A percentile compares a stretch with the other conserved stretches of the same genome.
Evolutionary conservation across 768 basidiomycete species (phyloP).

Genomic region (Russula vinacea): DNA sequence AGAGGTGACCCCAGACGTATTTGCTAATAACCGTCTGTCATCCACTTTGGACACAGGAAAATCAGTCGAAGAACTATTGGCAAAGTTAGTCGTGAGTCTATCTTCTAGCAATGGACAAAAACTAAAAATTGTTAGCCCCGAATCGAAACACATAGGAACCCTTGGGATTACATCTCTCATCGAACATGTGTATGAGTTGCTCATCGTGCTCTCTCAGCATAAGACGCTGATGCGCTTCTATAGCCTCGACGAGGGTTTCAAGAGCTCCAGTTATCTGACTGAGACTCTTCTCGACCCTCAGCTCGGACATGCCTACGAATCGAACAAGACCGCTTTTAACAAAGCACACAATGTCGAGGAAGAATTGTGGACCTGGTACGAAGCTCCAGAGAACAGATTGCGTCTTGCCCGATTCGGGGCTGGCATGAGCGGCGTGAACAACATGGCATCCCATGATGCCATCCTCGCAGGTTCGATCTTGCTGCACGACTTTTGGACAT

Average conservation of each 20-base stretch:
- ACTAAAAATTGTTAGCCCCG: slow-evolving; percentile 9
- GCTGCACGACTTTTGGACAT: not conserved
- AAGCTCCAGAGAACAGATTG: slow-evolving; percentile 15
- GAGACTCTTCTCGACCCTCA: slow-evolving; percentile 31
- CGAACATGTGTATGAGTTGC: slow-evolving; percentile 21
- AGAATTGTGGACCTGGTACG: slow-evolving; percentile 5
- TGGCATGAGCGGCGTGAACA: slow-evolving; percentile 14
- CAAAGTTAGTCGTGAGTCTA: slow-evolving; percentile 8
- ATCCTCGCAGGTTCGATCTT: slow-evolving; percentile 5
- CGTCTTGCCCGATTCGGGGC: slow-evolving; percentile 14
- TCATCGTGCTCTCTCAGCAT: not conserved
- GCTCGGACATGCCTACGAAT: slow-evolving; percentile 5
- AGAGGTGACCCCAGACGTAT: slow-evolving; percentile 34
- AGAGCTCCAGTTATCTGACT: slow-evolving; percentile 29
- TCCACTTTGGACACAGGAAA: slow-evolving; percentile 33
- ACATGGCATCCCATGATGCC: slow-evolving; percentile 4
- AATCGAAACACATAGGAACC: slow-evolving; percentile 30
- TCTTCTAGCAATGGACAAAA: not conserved
- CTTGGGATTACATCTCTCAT: slow-evolving; percentile 29
- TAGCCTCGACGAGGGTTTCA: slow-evolving; percentile 24
- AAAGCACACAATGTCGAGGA: slow-evolving; percentile 9
- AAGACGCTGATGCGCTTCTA: not conserved
- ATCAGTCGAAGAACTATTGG: slow-evolving; percentile 28
- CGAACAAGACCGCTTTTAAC: slow-evolving; percentile 15
- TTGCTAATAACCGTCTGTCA: slow-evolving; percentile 34